Percentiles rank a stretch among this genome's conserved stretches.
Conservation (phyloP, 202 grass and related monocot genomes). For the Zoysia matrella region DNA sequence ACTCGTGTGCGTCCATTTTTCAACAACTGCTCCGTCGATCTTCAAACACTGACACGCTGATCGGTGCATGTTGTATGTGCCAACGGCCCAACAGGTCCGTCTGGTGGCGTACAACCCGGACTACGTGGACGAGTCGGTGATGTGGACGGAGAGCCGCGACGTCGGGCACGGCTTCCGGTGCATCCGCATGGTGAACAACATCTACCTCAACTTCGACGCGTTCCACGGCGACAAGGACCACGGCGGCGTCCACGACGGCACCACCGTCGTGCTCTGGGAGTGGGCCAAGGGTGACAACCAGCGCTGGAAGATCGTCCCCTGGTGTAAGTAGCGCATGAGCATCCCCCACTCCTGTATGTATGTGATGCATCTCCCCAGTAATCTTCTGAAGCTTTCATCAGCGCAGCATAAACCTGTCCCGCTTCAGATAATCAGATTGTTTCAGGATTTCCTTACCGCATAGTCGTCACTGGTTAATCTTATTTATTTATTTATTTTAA, state of each 20-base stretch:
- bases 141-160: conserved; percentile 86
- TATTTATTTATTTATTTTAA: background rate
- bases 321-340: conserved; percentile 54
- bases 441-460: no score
- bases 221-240: no score
- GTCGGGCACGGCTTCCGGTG: conserved; percentile 64
- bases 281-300: conserved; percentile 90
- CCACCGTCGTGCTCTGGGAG: conserved; percentile 74
- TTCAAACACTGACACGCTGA: background rate
- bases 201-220: no score
- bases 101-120: conserved; percentile 66
- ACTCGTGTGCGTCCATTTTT: no score
- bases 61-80: background rate
- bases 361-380: no score
- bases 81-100: conserved; percentile 38
- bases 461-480: no score
- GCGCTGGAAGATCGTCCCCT: conserved; percentile 81
- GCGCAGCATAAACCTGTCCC: no score
- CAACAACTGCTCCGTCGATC: background rate
- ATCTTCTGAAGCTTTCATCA: no score
- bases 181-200: no score
- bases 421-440: no score
- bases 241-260: conserved; percentile 37
- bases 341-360: no score
- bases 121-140: conserved; percentile 63